Evolutionary conservation across 2,329 filamentous ascomycete species (phyloP).

Genomic region (Talaromyces marneffei): DNA sequence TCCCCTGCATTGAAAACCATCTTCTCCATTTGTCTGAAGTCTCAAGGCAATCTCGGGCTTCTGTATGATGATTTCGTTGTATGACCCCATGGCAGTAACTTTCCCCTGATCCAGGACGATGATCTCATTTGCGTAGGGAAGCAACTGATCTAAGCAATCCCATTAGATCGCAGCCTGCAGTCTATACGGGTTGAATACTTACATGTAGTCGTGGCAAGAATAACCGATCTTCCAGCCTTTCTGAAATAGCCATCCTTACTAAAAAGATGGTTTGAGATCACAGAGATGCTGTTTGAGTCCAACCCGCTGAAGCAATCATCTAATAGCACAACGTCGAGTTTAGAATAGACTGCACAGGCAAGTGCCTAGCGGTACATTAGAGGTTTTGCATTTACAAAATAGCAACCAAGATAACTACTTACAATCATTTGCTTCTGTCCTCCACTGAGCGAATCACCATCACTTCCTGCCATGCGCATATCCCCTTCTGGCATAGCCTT

Average conservation of each 20-base stretch:
- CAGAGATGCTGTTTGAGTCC: conserved; percentile 3
- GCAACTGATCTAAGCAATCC: not conserved
- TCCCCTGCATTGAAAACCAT: not conserved
- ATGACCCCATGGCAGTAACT: not conserved
- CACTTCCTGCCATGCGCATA: conserved; percentile 45
- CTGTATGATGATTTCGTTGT: conserved; percentile 27
- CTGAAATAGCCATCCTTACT: conserved; percentile 6
- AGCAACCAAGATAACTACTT: not conserved
- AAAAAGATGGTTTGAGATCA: conserved; percentile 3
- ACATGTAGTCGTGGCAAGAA: conserved; percentile 9
- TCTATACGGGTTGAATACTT: conserved; percentile 28
- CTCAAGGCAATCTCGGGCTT: conserved; percentile 1
- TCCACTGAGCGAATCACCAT: conserved; percentile 48
- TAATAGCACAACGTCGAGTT: conserved; percentile 2
- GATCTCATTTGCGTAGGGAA: not conserved
- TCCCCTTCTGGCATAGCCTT: conserved; percentile 35
- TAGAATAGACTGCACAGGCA: conserved; percentile 49
- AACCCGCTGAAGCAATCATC: conserved; percentile 14
- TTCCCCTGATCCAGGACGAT: not conserved
- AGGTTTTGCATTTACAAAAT: not conserved
- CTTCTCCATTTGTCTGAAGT: not conserved
- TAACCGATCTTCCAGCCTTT: not conserved
- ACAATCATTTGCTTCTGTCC: conserved; percentile 43
- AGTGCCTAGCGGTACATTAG: not conserved
- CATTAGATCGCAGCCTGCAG: conserved; percentile 22